Evolutionary conservation across 768 basidiomycete species (phyloP), one percentile per base, ranked within the genome.

Genomic region (Calocybe indica): DNA sequence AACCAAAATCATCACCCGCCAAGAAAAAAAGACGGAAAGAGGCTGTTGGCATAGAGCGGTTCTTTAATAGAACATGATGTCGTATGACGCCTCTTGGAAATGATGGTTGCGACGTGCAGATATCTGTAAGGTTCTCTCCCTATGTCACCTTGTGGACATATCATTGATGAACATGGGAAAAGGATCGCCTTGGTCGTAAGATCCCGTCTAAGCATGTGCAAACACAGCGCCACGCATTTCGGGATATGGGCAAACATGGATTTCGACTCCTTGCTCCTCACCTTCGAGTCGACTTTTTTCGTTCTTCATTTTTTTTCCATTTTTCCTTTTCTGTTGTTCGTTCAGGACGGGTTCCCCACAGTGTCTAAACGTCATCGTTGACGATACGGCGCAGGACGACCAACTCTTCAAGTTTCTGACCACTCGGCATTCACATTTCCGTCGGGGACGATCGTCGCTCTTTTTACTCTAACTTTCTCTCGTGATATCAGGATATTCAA

Each of bases 321-420:
- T 47, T 48, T 42, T 37, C n/a, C 33, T 31, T 35, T 51, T 42
- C 12, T 53, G 43, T 39, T 46, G 37, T 55, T 60, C 55, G 46
- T 60, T 55, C 54, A 49, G 54, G 57, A 54, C 59, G 45, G 57
- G 57, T 50, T 56, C 53, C 56, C 46, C 46, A 22, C 41, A n/a
- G 47, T 55, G 40, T 60, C 53, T 53, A 48, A 39, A 51, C 30
- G 13, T n/a, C 15, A 43, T 55, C 49, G n/a, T 56, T 51, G 47
- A 51, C 45, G 43, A 29, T 41, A 49, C 35, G 63, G 67, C 71
- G 73, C 75, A 64, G 74, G 74, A 62, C 71, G 69, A 59, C 65
- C 59, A 53, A 40, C 44, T 45, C 42, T 57, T 61, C 52, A 45
- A 39, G 52, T 51, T 50, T 42, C 52, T 50, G 45, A 37, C 43